These are phyloP conservation scores for Pseudisothecium myosuroides DNA, from an alignment of 225 moss, liverwort and hornwort species.

Conservation along the genomic window DNA sequence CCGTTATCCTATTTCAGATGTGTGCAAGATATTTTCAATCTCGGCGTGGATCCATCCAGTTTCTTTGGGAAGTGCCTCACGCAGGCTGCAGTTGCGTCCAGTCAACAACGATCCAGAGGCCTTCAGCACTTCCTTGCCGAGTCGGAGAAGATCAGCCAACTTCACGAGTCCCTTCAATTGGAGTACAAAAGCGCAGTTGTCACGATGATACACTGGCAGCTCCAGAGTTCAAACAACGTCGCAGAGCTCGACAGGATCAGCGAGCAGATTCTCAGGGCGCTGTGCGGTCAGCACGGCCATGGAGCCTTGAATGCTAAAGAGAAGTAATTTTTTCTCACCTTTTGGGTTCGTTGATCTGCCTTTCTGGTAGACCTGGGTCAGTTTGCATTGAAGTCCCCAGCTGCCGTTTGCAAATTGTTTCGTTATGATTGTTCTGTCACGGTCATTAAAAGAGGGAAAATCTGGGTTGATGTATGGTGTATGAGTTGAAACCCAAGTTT, in stretches of 20 bases:
- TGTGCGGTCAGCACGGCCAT: slow-evolving; percentile 7
- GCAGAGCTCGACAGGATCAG: slow-evolving; percentile 24
- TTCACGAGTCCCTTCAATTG: slow-evolving; percentile 34
- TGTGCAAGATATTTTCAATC: slow-evolving; percentile 22
- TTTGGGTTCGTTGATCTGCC: neutral
- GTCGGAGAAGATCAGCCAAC: slow-evolving; percentile 13
- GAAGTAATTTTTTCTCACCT: slow-evolving; percentile 1
- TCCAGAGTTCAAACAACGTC: slow-evolving; percentile 19
- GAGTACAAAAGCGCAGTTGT: slow-evolving; percentile 21
- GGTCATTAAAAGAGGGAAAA: neutral
- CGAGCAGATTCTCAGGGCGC: slow-evolving; percentile 9
- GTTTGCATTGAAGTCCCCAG: neutral
- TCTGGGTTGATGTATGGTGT: neutral
- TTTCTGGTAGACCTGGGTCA: neutral
- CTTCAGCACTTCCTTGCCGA: slow-evolving; percentile 24
- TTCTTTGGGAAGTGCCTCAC: slow-evolving; percentile 11
- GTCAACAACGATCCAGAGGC: slow-evolving; percentile 27
- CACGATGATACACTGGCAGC: slow-evolving; percentile 16
- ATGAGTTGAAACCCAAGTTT: neutral
- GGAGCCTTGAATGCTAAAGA: slow-evolving; percentile 9
- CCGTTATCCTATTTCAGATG: slow-evolving; percentile 16
- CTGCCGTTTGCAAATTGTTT: neutral
- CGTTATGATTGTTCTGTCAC: neutral
- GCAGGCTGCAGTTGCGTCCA: slow-evolving; percentile 20
- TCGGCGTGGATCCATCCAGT: slow-evolving; percentile 11